These are phyloP conservation scores for Cyberlindnera euphorbiae DNA, from an alignment of 805 yeast species.

Conservation along the genomic window DNA sequence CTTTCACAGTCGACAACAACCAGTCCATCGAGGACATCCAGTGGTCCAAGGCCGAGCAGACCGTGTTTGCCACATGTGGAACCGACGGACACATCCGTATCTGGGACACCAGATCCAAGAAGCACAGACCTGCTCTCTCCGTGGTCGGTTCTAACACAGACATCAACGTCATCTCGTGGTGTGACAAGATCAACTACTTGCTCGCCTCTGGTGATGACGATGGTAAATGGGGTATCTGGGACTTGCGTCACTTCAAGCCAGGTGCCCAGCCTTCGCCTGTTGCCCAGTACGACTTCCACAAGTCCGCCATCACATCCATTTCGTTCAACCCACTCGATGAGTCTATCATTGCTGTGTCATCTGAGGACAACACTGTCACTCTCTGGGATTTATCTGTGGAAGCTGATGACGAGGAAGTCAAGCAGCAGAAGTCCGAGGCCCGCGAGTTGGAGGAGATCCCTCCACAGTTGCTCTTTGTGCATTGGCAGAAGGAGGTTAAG, in stretches of 20 bases:
- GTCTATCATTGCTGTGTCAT: constrained; percentile 90
- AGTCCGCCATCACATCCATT: constrained; percentile 86
- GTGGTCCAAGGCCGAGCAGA: constrained; percentile 88
- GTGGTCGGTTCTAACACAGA: constrained; percentile 77
- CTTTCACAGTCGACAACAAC: constrained; percentile 58
- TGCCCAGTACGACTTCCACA: constrained; percentile 93
- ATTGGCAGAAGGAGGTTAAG: constrained; percentile 97
- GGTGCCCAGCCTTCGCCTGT: constrained; percentile 61
- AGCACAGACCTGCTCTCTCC: constrained; percentile 85
- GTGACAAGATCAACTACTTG: constrained; percentile 76
- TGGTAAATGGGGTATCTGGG: constrained; percentile 98
- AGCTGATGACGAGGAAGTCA: constrained; percentile 96
- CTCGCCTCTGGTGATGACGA: constrained; percentile 96
- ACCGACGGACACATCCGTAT: constrained; percentile 87
- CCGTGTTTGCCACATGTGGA: constrained; percentile 95
- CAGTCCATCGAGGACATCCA: constrained; percentile 93
- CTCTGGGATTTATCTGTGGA: constrained; percentile 98
- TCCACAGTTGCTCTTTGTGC: constrained; percentile 91
- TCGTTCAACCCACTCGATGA: constrained; percentile 95
- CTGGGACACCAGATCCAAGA: constrained; percentile 95
- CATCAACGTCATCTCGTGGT: constrained; percentile 95
- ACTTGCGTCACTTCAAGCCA: constrained; percentile 76
- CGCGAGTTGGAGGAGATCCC: constrained; percentile 86
- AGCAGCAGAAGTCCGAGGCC: constrained; percentile 73
- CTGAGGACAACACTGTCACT: constrained; percentile 95